Evolutionary conservation across 306 rosid genomes (phyloP), one percentile per base, ranked within the genome.

Genomic region (Dalbergia oliveri): DNA sequence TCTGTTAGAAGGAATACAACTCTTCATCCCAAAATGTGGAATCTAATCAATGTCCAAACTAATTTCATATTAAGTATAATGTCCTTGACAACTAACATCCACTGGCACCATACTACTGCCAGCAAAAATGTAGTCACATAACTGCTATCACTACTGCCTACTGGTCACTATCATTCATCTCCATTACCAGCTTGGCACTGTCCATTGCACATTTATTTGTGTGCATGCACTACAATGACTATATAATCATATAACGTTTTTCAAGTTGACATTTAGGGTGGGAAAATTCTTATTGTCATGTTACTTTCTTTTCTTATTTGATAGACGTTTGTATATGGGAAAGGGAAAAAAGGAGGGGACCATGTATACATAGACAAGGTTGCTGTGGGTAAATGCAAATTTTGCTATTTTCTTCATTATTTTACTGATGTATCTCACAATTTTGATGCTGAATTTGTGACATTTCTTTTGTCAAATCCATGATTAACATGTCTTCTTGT

Each of bases 161-260:
- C 63, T 50, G 23, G 18, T 31, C 13, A 11, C 11, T 18, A 7
- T 43, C 51, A 49, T n/a, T 37, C 50, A 18, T 77, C 43, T 21
- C 73, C 4, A 11, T 72, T 72, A 34, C 64, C 75, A 37, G 47
- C 35, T 56, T 21, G 62, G 8, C 12, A 45, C 62, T 47, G 76
- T 44, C 26, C 62, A 69, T 69, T 43, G 82, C 70, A 66, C 39
- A 39, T 66, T 77, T 37, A 14, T 18, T 47, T 21, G 43, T 65
- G 41, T 66, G 74, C 74, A 39, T 66, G 66, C 57, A 23, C 34
- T 57, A 66, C 56, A 56, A 64, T 9, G 53, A 67, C 18, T 67
- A 26, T 11, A 56, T 26, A 78, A 14, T 26, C 47, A 26, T 67
- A 34, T 56, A 72, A 39, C 67, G 23, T 56, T 43, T 73, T 77